phyloP scores from a whole-genome alignment of 441 rosid genomes.

The Raphanus hybrid region DNA sequence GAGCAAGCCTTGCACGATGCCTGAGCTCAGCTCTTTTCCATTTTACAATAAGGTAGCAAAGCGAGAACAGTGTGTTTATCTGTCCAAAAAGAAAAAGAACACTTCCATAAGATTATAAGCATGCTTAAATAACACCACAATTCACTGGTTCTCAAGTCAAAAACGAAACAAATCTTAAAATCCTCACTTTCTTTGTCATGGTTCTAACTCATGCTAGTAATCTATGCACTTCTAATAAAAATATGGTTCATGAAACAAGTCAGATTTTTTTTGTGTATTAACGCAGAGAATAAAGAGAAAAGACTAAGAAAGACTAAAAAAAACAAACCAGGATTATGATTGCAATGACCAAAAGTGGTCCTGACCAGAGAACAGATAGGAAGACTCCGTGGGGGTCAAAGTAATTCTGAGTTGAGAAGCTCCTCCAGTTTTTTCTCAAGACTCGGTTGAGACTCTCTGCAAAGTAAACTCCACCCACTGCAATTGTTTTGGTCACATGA shows the following conservation, averaged over 20 bases:
- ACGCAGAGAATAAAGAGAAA: not conserved
- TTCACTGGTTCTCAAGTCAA: not conserved
- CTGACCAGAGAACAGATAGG: slow-evolving; percentile 89
- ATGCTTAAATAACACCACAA: not conserved
- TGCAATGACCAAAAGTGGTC: slow-evolving; percentile 85
- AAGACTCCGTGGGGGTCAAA: slow-evolving; percentile 86
- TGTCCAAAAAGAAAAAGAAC: slow-evolving; percentile 41
- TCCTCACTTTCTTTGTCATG: not conserved
- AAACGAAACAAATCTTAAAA: not conserved
- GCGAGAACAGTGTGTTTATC: slow-evolving; percentile 83
- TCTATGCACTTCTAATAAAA: not conserved
- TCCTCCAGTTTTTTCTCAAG: slow-evolving; percentile 70
- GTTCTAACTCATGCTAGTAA: not conserved
- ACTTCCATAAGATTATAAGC: not conserved
- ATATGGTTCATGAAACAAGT: not conserved
- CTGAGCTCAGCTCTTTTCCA: slow-evolving; percentile 98
- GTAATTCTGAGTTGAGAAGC: slow-evolving; percentile 83
- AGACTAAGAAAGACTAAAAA: too few species aligned
- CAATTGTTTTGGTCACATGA: slow-evolving; percentile 16
- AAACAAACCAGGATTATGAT: slow-evolving; percentile 71
- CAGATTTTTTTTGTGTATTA: not conserved
- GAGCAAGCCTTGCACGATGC: slow-evolving; percentile 60
- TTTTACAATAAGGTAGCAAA: slow-evolving; percentile 78
- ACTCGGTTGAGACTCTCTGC: slow-evolving; percentile 79
- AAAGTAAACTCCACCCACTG: slow-evolving; percentile 87